Evolutionary conservation across 2,329 filamentous ascomycete species (phyloP).

Genomic region (Dactylellina haptotyla): DNA sequence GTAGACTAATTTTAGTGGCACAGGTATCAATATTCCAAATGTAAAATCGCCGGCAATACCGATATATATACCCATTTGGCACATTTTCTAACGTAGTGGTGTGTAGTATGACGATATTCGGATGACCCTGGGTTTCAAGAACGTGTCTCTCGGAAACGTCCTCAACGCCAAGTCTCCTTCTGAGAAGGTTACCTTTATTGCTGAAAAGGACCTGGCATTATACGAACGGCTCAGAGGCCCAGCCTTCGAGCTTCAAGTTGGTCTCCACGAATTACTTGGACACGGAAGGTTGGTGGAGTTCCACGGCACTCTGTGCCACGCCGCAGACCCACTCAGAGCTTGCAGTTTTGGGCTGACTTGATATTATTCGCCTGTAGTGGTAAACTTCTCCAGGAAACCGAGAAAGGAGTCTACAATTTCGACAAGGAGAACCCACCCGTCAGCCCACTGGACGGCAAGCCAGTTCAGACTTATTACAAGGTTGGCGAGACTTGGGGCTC

Average conservation of each 20-base stretch:
- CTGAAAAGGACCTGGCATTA: slow-evolving; percentile 77
- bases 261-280: slow-evolving; percentile 71
- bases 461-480: slow-evolving; percentile 70
- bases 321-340: too few species aligned
- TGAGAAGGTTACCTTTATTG: slow-evolving; percentile 91
- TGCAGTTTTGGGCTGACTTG: slow-evolving; percentile 2
- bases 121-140: slow-evolving; percentile 88
- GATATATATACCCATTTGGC: too few species aligned
- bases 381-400: slow-evolving; percentile 69
- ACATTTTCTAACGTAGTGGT: slow-evolving; percentile 23
- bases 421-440: slow-evolving; percentile 68
- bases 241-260: slow-evolving; percentile 92
- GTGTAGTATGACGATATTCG: slow-evolving; percentile 76
- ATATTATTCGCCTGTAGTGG: slow-evolving; percentile 63
- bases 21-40: slow-evolving; percentile 66
- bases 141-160: slow-evolving; percentile 92
- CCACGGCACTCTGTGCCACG: background rate
- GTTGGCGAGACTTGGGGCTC: slow-evolving; percentile 73
- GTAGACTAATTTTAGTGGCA: slow-evolving; percentile 63
- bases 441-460: slow-evolving; percentile 67
- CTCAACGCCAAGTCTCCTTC: slow-evolving; percentile 89
- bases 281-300: slow-evolving; percentile 63
- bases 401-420: slow-evolving; percentile 70
- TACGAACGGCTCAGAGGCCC: slow-evolving; percentile 85
- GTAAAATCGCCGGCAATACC: slow-evolving; percentile 56